Evolutionary conservation across 2,329 filamentous ascomycete genomes (phyloP).

Genomic region (Alternaria brassicae): DNA sequence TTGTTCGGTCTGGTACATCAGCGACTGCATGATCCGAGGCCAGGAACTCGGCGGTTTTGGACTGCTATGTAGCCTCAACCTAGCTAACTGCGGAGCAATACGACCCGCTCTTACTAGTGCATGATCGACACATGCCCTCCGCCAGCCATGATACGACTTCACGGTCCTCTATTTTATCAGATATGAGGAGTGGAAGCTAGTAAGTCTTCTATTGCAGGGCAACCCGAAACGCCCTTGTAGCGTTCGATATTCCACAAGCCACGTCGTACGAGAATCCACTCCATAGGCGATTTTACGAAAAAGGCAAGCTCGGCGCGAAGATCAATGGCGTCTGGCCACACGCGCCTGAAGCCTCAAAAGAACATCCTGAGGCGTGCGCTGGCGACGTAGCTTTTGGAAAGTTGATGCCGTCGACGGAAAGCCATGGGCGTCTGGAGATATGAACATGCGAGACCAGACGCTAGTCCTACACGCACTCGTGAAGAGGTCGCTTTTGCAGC

Average conservation of each 20-base stretch:
- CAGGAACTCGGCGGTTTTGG: neutral
- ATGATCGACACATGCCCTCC: slow-evolving; percentile 1
- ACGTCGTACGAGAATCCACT: slow-evolving; percentile 4
- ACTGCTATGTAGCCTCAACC: neutral
- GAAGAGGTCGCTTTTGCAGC: neutral
- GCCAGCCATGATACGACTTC: neutral
- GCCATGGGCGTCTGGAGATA: neutral
- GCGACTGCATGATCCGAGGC: neutral
- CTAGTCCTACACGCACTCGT: neutral
- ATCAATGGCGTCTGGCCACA: neutral
- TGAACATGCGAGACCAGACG: neutral
- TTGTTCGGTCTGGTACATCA: neutral
- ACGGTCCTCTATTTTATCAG: neutral
- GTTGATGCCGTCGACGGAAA: neutral
- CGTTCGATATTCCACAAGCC: neutral
- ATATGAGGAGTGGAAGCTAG: neutral
- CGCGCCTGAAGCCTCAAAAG: neutral
- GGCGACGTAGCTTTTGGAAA: neutral
- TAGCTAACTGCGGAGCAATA: neutral
- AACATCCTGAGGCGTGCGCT: neutral
- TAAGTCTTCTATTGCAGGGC: slow-evolving; percentile 9
- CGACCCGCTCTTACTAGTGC: neutral
- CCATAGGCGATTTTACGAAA: slow-evolving; percentile 5
- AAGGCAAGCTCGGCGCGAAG: slow-evolving; percentile 4
- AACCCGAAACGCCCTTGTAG: neutral